A percentile compares a stretch with the other conserved stretches of the same genome.
phyloP scores from a whole-genome alignment of 202 grass and related monocot genomes.

The Panicum hallii region DNA sequence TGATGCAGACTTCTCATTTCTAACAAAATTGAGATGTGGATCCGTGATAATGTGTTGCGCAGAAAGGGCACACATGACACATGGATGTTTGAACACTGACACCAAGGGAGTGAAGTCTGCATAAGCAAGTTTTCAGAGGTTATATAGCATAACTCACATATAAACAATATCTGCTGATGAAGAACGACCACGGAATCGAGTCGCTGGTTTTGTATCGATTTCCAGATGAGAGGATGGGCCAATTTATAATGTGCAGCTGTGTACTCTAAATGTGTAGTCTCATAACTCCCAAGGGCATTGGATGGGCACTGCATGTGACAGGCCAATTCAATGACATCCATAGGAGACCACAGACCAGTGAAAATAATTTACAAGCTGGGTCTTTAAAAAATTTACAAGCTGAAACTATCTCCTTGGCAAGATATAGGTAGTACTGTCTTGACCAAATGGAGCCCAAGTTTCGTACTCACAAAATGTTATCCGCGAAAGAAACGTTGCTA shows the following conservation, averaged over 20 bases:
- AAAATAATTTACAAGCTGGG: not conserved
- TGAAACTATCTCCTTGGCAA: not conserved
- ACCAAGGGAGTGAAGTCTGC: not conserved
- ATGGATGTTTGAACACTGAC: not conserved
- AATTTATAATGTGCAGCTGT: slow-evolving; percentile 9
- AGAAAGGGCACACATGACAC: not conserved
- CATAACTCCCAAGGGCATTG: not conserved
- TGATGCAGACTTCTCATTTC: not conserved
- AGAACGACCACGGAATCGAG: not conserved
- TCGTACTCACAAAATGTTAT: not conserved
- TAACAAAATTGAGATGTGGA: not conserved
- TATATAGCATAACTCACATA: not conserved
- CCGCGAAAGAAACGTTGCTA: not conserved
- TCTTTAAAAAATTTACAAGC: not conserved
- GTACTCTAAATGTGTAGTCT: slow-evolving; percentile 7
- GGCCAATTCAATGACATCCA: not conserved
- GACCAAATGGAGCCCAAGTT: not conserved
- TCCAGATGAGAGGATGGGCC: not conserved
- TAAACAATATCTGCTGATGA: not conserved
- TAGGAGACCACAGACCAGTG: not conserved
- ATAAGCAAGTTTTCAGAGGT: not conserved
- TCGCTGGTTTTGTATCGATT: not conserved
- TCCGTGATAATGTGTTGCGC: not conserved
- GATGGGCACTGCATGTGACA: not conserved
- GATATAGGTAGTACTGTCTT: not conserved